These are phyloP conservation scores for Lactarius psammicola DNA, from an alignment of 768 basidiomycete species.

Conservation along the genomic window DNA sequence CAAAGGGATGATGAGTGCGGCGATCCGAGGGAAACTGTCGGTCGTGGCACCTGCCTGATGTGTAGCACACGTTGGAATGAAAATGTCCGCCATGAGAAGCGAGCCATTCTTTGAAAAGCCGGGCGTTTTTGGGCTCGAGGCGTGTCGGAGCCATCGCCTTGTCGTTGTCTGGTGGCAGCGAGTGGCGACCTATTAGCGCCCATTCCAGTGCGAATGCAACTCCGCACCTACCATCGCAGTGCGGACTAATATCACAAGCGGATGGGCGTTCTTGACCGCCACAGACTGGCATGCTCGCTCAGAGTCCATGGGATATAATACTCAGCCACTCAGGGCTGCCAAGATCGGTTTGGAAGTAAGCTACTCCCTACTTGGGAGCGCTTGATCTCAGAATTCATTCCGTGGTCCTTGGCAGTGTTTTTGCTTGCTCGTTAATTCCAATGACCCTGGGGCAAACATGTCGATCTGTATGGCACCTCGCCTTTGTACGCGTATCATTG, in stretches of 20 bases:
- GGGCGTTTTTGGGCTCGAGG: constrained; percentile 28
- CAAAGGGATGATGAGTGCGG: neutral
- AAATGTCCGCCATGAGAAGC: constrained; percentile 48
- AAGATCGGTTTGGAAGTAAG: no score
- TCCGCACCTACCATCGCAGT: no score
- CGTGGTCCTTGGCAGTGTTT: no score
- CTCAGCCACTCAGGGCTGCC: no score
- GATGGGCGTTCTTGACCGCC: no score
- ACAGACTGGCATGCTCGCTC: no score
- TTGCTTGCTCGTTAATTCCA: neutral
- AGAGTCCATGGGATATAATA: no score
- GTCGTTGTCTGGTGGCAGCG: neutral
- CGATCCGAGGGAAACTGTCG: neutral
- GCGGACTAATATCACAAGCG: no score
- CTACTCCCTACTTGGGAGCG: neutral
- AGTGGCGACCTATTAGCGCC: neutral
- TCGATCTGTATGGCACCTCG: neutral
- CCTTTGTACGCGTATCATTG: neutral
- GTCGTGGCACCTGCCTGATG: constrained; percentile 42
- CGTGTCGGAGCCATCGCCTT: neutral
- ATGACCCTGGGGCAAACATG: neutral
- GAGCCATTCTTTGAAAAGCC: constrained; percentile 53
- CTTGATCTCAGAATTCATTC: no score
- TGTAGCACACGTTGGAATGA: constrained; percentile 46
- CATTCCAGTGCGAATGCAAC: no score